Percentiles rank a stretch among this genome's conserved stretches.
Evolutionary conservation across 1,284 basidiomycete species (phyloP).

Genomic region (Ustilago vetiveriae): DNA sequence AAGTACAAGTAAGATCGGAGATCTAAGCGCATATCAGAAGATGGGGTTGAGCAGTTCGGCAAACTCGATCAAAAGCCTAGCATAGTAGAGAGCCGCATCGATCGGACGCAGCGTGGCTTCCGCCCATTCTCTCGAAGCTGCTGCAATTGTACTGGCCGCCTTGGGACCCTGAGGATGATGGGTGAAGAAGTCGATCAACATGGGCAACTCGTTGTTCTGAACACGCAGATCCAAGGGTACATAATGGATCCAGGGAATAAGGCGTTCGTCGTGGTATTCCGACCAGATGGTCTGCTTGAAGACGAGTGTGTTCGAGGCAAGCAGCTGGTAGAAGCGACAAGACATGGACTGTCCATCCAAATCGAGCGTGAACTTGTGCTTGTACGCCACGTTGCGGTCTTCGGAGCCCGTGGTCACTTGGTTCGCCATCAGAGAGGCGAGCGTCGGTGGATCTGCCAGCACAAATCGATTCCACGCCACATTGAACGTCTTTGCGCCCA

Average conservation of each 20-base stretch:
- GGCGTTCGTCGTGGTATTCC: conserved; percentile 38
- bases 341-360: conserved; percentile 40
- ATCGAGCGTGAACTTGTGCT: conserved; percentile 30
- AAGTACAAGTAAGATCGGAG: no score
- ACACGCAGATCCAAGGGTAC: conserved; percentile 28
- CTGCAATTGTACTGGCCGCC: conserved; percentile 22
- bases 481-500: conserved; percentile 18
- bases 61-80: conserved; percentile 33
- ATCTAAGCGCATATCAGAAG: no score
- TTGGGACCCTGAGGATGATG: conserved; percentile 19
- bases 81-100: conserved; percentile 29
- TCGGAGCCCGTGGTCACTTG: conserved; percentile 11
- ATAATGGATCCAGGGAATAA: conserved; percentile 41
- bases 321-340: conserved; percentile 40
- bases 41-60: conserved; percentile 14
- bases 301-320: conserved; percentile 27
- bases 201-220: conserved; percentile 30
- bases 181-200: conserved; percentile 38
- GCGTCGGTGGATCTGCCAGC: conserved; percentile 6
- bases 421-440: conserved; percentile 12
- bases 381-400: conserved; percentile 1
- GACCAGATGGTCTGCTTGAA: conserved; percentile 46
- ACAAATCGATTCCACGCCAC: conserved; percentile 13
- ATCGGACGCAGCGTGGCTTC: conserved; percentile 20
- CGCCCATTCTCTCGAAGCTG: conserved; percentile 22